Evolutionary conservation across 257 asterid genomes (phyloP).

Genomic region (Fraxinus excelsior): DNA sequence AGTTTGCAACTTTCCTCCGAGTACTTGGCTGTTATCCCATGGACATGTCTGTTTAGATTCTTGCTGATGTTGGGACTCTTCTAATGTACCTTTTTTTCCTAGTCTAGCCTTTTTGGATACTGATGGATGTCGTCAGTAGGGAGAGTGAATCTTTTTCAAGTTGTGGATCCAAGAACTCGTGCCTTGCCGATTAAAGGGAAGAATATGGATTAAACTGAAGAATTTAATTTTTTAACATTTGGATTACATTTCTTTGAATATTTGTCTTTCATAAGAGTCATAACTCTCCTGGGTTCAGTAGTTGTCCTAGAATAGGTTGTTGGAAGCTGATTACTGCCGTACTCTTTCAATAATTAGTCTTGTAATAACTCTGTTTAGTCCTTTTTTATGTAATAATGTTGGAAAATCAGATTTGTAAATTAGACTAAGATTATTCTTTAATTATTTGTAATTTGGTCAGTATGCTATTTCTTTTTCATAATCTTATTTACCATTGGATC

Average conservation of each 20-base stretch:
- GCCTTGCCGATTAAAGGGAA: not conserved
- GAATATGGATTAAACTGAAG: not conserved
- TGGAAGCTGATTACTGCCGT: not conserved
- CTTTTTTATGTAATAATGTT: too few species aligned
- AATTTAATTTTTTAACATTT: not conserved
- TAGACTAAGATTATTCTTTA: too few species aligned
- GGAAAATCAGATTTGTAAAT: too few species aligned
- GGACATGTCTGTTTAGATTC: not conserved
- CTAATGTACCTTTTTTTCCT: not conserved
- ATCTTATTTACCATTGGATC: too few species aligned
- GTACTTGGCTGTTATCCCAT: conserved; percentile 36
- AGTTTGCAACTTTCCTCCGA: conserved; percentile 26
- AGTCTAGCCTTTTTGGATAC: not conserved
- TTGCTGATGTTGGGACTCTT: not conserved
- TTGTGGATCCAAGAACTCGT: not conserved
- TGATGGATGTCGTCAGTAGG: not conserved
- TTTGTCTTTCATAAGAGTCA: not conserved
- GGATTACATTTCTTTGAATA: not conserved
- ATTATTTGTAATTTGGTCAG: too few species aligned
- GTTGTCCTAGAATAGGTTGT: not conserved
- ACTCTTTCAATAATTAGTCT: not conserved
- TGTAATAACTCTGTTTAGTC: not conserved
- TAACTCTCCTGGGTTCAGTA: not conserved
- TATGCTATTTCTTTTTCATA: too few species aligned
- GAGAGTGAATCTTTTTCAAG: not conserved